Conservation (phyloP, 495 filamentous ascomycete genomes). For the Astrothelium macrocarpum region DNA sequence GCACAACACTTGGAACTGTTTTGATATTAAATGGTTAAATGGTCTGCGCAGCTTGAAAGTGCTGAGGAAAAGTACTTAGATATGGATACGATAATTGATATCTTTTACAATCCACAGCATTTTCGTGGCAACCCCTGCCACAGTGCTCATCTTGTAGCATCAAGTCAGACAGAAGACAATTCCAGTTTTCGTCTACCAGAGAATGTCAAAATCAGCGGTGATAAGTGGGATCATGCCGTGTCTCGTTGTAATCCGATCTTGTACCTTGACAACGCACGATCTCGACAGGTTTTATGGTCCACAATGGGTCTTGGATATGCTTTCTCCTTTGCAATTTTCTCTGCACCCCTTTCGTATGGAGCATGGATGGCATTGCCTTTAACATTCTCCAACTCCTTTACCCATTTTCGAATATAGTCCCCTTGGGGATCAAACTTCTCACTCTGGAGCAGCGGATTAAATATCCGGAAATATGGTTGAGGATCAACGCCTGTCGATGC, state of each 20-base stretch:
- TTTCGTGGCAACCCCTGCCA: no score
- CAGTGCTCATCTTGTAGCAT: no score
- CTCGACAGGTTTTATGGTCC: constrained; percentile 57
- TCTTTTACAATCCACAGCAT: no score
- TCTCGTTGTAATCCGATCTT: constrained; percentile 53
- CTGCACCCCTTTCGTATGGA: constrained; percentile 60
- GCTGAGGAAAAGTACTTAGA: no score
- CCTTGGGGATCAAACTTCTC: constrained; percentile 70
- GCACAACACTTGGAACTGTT: no score
- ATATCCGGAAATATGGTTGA: constrained; percentile 86
- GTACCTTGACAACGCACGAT: constrained; percentile 59
- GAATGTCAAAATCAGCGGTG: no score
- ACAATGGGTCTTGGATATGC: constrained; percentile 71
- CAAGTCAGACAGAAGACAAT: no score
- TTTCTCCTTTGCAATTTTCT: constrained; percentile 45
- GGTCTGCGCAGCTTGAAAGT: no score
- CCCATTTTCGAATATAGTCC: constrained; percentile 63
- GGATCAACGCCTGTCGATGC: constrained; percentile 78
- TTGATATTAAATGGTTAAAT: no score
- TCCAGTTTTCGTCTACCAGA: no score
- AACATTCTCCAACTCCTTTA: constrained; percentile 56
- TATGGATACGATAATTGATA: no score
- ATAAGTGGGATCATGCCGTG: constrained; percentile 35
- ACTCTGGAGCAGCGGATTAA: constrained; percentile 79
- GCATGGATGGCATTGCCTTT: constrained; percentile 63